Evolutionary conservation across 768 basidiomycete genomes (phyloP).

Genomic region (Pleurotus salmoneostramineus): DNA sequence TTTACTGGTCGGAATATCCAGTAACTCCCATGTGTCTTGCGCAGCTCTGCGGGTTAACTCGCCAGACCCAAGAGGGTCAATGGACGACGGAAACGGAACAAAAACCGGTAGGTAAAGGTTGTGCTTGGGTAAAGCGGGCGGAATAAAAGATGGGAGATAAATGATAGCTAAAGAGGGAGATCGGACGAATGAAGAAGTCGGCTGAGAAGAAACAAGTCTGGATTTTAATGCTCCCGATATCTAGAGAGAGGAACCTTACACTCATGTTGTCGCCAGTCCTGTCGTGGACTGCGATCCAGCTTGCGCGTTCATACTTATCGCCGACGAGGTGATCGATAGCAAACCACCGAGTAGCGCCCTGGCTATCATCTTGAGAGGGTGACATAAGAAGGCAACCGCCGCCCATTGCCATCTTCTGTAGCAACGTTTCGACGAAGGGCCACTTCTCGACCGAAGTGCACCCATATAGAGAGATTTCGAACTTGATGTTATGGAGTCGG

Average conservation of each 20-base stretch:
- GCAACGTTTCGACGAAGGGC: conserved; percentile 53
- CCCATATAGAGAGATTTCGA: conserved; percentile 70
- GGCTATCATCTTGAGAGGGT: conserved; percentile 18
- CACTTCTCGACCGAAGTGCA: conserved; percentile 54
- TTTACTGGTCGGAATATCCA: conserved; percentile 37
- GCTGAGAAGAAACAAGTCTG: conserved; percentile 27
- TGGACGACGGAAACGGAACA: conserved; percentile 21
- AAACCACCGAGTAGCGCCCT: conserved; percentile 19
- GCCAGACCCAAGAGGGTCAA: conserved; percentile 15
- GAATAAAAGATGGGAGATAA: conserved; percentile 51
- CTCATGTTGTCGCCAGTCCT: conserved; percentile 24
- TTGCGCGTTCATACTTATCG: conserved; percentile 19
- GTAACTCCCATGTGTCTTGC: conserved; percentile 38
- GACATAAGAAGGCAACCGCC: conserved; percentile 28
- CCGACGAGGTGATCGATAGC: conserved; percentile 23
- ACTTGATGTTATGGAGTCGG: conserved; percentile 22
- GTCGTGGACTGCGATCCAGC: conserved; percentile 32
- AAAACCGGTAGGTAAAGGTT: conserved; percentile 59
- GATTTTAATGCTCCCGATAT: conserved; percentile 4
- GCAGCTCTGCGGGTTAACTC: conserved; percentile 25
- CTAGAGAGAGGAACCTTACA: neutral
- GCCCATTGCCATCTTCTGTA: conserved; percentile 49
- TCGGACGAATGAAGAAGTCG: conserved; percentile 19
- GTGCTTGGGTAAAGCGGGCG: conserved; percentile 32
- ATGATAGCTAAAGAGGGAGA: conserved; percentile 63